phyloP scores from a whole-genome alignment of 306 rosid genomes.

The Gynostemma pentaphyllum region DNA sequence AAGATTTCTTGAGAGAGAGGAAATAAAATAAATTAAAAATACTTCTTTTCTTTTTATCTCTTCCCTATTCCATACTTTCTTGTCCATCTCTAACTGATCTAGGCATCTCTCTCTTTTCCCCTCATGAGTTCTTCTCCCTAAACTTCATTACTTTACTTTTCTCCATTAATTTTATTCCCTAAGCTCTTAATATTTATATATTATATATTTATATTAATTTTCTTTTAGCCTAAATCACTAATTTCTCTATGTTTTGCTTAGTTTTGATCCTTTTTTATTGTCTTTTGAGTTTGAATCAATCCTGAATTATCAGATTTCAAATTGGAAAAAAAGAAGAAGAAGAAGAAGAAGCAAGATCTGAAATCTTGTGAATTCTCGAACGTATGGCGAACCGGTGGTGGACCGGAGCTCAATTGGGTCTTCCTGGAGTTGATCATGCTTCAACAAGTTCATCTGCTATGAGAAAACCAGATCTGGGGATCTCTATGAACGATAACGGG shows the following conservation, averaged over 20 bases:
- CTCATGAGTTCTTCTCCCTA: not conserved
- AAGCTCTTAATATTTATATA: too few species aligned
- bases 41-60: not conserved
- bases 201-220: not conserved
- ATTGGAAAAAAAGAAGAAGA: too few species aligned
- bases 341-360: too few species aligned
- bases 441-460: slow-evolving; percentile 24
- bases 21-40: too few species aligned
- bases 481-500: slow-evolving; percentile 39
- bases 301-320: not conserved
- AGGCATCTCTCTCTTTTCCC: slow-evolving; percentile 3
- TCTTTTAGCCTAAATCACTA: not conserved
- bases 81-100: slow-evolving; percentile 8
- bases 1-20: not conserved
- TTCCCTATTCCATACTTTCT: slow-evolving; percentile 8
- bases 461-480: slow-evolving; percentile 63
- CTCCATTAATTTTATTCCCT: not conserved
- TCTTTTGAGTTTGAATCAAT: not conserved
- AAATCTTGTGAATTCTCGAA: not conserved
- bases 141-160: not conserved
- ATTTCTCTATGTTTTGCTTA: not conserved
- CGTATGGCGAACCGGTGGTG: slow-evolving; percentile 84
- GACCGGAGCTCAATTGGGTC: slow-evolving; percentile 43
- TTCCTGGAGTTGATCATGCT: slow-evolving; percentile 30
- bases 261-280: not conserved